Conservation (phyloP, 202 grass and related monocot genomes). For the Cymbopogon flexuosus region DNA sequence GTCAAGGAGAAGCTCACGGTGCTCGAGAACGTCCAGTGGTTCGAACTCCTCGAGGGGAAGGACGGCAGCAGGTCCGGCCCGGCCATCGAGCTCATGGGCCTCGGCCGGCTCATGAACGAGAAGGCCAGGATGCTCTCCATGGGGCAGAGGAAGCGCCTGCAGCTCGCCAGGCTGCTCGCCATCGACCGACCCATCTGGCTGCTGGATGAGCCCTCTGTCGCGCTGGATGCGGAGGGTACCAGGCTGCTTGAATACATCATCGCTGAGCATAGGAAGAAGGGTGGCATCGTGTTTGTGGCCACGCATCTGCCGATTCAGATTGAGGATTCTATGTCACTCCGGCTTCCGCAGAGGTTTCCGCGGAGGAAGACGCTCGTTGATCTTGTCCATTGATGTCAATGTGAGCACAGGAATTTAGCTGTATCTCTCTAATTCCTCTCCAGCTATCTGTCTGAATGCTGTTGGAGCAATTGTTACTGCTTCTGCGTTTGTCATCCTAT, state of each 20-base stretch:
- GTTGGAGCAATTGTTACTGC: slow-evolving; percentile 23
- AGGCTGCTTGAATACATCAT: slow-evolving; percentile 78
- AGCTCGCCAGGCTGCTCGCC: slow-evolving; percentile 71
- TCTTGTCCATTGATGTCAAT: slow-evolving; percentile 69
- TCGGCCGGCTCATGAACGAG: slow-evolving; percentile 81
- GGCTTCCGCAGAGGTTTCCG: slow-evolving; percentile 83
- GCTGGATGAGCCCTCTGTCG: slow-evolving; percentile 89
- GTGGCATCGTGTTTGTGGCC: slow-evolving; percentile 84
- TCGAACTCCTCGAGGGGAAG: slow-evolving; percentile 91
- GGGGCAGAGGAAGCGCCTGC: slow-evolving; percentile 86
- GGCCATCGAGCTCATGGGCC: slow-evolving; percentile 84
- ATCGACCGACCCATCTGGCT: slow-evolving; percentile 92
- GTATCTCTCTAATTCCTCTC: slow-evolving; percentile 32
- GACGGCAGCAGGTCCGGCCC: slow-evolving; percentile 45
- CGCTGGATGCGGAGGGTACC: slow-evolving; percentile 66
- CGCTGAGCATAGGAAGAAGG: slow-evolving; percentile 82
- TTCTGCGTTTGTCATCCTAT: slow-evolving; percentile 14
- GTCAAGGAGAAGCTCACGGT: slow-evolving; percentile 83
- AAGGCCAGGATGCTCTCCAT: slow-evolving; percentile 95
- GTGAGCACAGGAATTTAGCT: slow-evolving; percentile 18
- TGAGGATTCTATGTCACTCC: slow-evolving; percentile 77
- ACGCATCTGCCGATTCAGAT: slow-evolving; percentile 76
- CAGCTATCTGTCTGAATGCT: slow-evolving; percentile 6
- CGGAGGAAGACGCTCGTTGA: slow-evolving; percentile 74
- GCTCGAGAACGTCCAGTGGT: slow-evolving; percentile 95